Evolutionary conservation across 75 land plant species (phyloP), one percentile per base, ranked within the genome.

Genomic region (Picea sitchensis): DNA sequence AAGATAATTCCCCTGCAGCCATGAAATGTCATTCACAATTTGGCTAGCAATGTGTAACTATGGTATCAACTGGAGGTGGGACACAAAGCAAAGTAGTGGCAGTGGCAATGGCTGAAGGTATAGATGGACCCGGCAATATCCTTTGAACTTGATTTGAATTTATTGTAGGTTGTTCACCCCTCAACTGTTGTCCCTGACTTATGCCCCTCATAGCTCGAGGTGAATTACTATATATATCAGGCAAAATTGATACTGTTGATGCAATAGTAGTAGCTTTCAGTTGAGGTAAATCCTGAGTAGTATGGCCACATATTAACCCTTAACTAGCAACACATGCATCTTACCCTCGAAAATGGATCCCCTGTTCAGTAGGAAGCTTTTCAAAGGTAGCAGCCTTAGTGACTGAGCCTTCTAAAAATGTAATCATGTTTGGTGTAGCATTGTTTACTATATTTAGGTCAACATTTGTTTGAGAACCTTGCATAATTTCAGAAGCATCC

Each of bases 71-170:
- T 36, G 3, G 68, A 47, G 41, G 7, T 61, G 31, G 69, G 34
- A 65, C 38, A 65, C 38, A 65, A 65, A 36, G 69, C 38, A 65
- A 32, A 32, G 83, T 77, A 82, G 75, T 81, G 17, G 76, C 77
- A 15, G 83, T 56, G 36, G 83, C 77, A 21, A 75, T 78, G 14
- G 85, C 60, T 21, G 83, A 83, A 14, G 81, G 69, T 13, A 83
- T 69, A 76, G 75, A 80, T 6, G 85, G 85, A 7, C 78, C 83
- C 13, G 78, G 69, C 20, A 78, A 14, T 65, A 65, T 65, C 20
- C 41, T 65, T 65, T 20, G 76, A 34, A 73, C 30, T 4, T 11
- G 36, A 15, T 15, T 41, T 65, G 20, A 65, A 65, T 65, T 65
- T 17, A 32, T 14, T 32, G 69, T 32, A 65, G 41, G 69, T 11